Base-by-base conservation (phyloP, 1,284 basidiomycete genomes). In the Exsudoporus floridanus region DNA sequence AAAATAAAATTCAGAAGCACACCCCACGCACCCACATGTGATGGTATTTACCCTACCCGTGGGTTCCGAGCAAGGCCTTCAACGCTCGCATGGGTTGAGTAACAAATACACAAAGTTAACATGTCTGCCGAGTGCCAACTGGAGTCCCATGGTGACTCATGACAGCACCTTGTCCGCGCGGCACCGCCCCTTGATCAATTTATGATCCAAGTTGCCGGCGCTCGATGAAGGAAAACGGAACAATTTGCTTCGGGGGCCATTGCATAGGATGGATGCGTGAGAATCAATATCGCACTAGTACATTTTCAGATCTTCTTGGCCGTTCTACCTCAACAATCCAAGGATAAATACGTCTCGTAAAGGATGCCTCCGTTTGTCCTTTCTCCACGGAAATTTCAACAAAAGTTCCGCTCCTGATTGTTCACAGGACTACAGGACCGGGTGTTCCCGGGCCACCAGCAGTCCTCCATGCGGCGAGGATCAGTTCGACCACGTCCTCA, bases 381-480 rank as follows among this genome's bases (percentile, higher is more conserved):
- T 21, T 18, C 27, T 42, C 39, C 39, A 41, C 25, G 40, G 8
- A 31, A 21, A n/a, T 18, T 38, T 38, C 49, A 25, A 25, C 27
- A 35, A 30, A 18, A 23, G 3, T 35, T 38, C 27, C 25, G 30
- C 5, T 49, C 41, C 30, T 50, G 61, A 63, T 73, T 66, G 33
- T 66, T 80, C 14, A 87, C 82, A 21, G 81, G 71, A 35, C 76
- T 77, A 62, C 64, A 2, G 64, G 41, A 36, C 62, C 61, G 19
- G 74, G 65, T 50, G 69, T 77, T 5, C 88, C 88, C 2, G 88
- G 88, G 58, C 82, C 83, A 16, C 88, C 88, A 9, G 88, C 86
- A 8, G 82, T 79, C 64, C 82, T 82, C 90, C 95, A 96, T 8
- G 94, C 94, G 10, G 86, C 87, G 28, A 97, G 72, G 56, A 98